phyloP scores from a whole-genome alignment of 805 yeast species.

The Cyberlindnera maritima region DNA sequence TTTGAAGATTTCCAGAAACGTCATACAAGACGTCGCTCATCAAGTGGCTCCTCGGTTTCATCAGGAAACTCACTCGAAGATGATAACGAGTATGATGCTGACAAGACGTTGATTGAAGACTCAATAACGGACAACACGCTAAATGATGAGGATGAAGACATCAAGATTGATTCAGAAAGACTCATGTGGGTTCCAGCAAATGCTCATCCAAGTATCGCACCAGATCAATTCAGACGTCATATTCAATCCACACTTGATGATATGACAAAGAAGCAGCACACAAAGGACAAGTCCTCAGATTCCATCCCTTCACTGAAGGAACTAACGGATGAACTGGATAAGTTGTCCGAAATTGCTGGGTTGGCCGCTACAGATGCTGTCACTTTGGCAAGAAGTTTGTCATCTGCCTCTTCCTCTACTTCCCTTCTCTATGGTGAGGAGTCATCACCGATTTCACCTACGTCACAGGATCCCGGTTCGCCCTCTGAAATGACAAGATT shows the following conservation, averaged over 20 bases:
- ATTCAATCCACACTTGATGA: conserved; percentile 44
- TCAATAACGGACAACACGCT: background rate
- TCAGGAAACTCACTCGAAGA: conserved; percentile 18
- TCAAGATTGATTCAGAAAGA: conserved; percentile 32
- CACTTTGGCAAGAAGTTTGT: conserved; percentile 75
- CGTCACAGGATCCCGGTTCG: background rate
- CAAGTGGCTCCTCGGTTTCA: conserved; percentile 17
- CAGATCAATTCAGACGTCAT: conserved; percentile 74
- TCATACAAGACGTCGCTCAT: conserved; percentile 18
- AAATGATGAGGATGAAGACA: conserved; percentile 27
- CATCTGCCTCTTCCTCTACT: conserved; percentile 62
- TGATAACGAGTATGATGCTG: conserved; percentile 7
- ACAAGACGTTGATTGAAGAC: conserved; percentile 13
- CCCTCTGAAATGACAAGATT: background rate
- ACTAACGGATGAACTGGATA: conserved; percentile 72
- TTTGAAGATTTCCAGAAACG: conserved; percentile 27
- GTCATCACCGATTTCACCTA: background rate
- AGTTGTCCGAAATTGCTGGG: conserved; percentile 73
- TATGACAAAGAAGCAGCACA: conserved; percentile 19
- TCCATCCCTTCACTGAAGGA: conserved; percentile 64
- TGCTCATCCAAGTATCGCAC: conserved; percentile 92
- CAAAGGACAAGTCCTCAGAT: conserved; percentile 13
- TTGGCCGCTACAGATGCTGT: conserved; percentile 78
- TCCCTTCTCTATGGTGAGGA: conserved; percentile 16
- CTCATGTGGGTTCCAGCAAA: conserved; percentile 95